Conservation (phyloP, 1,139 yeast genomes). For the Zygoascus meyerae region DNA sequence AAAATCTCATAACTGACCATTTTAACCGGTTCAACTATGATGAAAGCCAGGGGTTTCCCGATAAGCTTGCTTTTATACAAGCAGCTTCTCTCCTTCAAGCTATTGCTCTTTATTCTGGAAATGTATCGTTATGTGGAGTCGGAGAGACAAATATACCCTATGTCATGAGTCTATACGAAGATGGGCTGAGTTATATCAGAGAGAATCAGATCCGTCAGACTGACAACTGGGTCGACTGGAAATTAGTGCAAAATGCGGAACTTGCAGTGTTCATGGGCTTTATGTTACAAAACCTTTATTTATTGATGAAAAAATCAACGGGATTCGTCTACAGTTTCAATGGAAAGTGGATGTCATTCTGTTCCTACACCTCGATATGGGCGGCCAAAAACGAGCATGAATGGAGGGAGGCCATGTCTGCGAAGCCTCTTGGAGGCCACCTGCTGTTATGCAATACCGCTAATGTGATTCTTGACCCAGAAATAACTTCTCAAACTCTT, state of each 20-base stretch:
- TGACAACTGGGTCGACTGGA: neutral
- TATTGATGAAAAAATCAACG: constrained; percentile 1
- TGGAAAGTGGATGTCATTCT: neutral
- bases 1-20: neutral
- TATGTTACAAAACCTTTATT: neutral
- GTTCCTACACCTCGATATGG: neutral
- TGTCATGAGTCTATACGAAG: neutral
- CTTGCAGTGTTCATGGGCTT: neutral
- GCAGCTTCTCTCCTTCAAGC: constrained; percentile 4
- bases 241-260: neutral
- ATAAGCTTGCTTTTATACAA: neutral
- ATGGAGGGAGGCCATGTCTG: neutral
- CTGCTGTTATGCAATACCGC: neutral
- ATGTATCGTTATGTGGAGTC: neutral
- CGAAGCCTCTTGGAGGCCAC: neutral
- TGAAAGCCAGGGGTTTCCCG: neutral
- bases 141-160: neutral
- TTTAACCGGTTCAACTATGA: neutral
- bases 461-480: neutral
- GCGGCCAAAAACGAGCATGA: neutral
- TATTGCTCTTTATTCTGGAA: neutral
- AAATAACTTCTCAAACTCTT: too few relatives aligned
- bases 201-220: neutral
- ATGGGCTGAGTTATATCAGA: neutral
- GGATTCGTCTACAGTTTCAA: neutral